Conservation (phyloP, 2,329 filamentous ascomycete genomes). For the Grosmannia huntii region DNA sequence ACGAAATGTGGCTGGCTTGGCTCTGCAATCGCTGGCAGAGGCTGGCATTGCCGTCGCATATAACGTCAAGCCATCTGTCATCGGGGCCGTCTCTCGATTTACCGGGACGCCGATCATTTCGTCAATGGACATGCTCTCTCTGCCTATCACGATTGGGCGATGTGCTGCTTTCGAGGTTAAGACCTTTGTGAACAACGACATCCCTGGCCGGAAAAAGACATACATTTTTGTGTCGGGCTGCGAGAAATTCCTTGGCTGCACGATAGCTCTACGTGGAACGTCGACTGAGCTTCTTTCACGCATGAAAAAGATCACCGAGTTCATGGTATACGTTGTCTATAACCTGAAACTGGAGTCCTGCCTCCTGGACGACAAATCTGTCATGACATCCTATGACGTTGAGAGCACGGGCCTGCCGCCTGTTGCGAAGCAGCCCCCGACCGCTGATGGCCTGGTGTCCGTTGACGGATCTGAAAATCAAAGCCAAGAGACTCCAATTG, state of each 20-base stretch:
- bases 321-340: conserved; percentile 98
- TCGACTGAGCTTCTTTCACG: conserved; percentile 57
- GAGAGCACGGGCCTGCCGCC: conserved; percentile 26
- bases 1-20: conserved; percentile 82
- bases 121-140: conserved; percentile 82
- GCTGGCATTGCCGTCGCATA: conserved; percentile 87
- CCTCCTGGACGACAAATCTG: conserved; percentile 83
- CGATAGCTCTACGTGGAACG: conserved; percentile 79
- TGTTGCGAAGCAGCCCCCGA: conserved; percentile 19
- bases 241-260: conserved; percentile 80
- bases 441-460: conserved; percentile 6
- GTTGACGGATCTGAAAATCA: background rate
- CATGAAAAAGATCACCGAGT: conserved; percentile 90
- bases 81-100: conserved; percentile 87
- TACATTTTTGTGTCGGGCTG: conserved; percentile 94
- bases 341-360: conserved; percentile 94
- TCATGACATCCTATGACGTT: conserved; percentile 59
- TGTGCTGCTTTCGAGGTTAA: conserved; percentile 89
- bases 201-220: conserved; percentile 70
- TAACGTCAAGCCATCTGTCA: conserved; percentile 91
- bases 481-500: background rate
- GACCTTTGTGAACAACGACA: conserved; percentile 74
- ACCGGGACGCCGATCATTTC: conserved; percentile 87
- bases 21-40: conserved; percentile 75
- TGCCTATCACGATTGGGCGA: conserved; percentile 63